Evolutionary conservation across 306 rosid genomes (phyloP), one percentile per base, ranked within the genome.

Genomic region (Quercus ilex): DNA sequence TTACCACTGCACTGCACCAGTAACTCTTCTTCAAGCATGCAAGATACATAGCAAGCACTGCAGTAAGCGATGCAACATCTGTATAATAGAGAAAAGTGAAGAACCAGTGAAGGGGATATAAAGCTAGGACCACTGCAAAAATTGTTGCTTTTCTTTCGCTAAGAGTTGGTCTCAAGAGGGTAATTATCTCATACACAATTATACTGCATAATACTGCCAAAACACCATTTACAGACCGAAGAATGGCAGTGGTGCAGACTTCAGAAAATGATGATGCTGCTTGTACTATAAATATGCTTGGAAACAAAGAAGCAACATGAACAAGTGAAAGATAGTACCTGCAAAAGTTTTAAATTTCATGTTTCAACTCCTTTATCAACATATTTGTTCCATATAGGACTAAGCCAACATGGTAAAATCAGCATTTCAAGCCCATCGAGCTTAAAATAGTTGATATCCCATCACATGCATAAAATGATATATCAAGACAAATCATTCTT

Each of bases 251-350:
- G 55, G 96, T 90, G 87, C 98, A 96, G 77, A 69, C 59, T 78
- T 90, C 96, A 51, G 88, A 79, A 79, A 92, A 85, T 25, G 96
- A 87, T 43, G 88, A 67, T 72, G 81, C 88, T 58, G 83, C 85
- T 77, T 73, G 73, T 52, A 83, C 51, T 19, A 51, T 68, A 19
- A 68, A 87, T 84, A 85, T 96, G 91, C 89, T 96, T 83, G 93
- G 97, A 90, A 93, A 90, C 96, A 93, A 82, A 88, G 83, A 91
- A 83, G 93, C 93, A 88, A 87, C 86, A 85, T 96, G 90, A 85
- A 89, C 98, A 59, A 93, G 93, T 79, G 98, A 96, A 91, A 96
- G 91, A 93, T 83, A 90, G 88, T 93, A 96, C 98, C 98, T 93
- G 92, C 92, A 90, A 74, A 80, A 87, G 72, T 74, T 75, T 81